phyloP scores from a whole-genome alignment of 148 eudicot species.

The Nyssa sinensis region DNA sequence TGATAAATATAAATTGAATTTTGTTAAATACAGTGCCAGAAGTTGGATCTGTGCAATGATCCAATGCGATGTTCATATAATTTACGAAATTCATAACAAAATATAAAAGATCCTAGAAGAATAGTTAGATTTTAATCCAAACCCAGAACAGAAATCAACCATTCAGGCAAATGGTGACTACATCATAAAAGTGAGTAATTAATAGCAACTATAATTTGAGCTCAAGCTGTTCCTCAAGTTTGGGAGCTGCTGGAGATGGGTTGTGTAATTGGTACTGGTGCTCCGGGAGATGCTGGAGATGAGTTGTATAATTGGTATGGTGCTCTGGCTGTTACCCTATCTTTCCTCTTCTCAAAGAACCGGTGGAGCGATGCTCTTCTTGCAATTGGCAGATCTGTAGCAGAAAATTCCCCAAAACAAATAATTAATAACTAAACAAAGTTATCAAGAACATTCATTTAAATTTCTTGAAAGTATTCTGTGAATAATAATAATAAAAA shows the following conservation, averaged over 20 bases:
- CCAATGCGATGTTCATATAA: no score
- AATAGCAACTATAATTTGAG: slow-evolving; percentile 4
- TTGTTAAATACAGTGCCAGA: no score
- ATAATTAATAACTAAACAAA: not conserved
- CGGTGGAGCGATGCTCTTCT: slow-evolving; percentile 67
- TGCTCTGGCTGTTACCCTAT: slow-evolving; percentile 26
- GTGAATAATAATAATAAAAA: not conserved
- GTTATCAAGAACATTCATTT: not conserved
- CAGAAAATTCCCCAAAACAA: not conserved
- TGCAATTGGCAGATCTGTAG: slow-evolving; percentile 54
- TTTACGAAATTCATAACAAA: not conserved
- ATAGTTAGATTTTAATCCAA: not conserved
- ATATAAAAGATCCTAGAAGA: no score
- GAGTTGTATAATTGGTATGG: slow-evolving; percentile 12
- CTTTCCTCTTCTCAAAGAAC: slow-evolving; percentile 70
- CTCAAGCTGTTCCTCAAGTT: slow-evolving; percentile 1
- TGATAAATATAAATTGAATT: no score
- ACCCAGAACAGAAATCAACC: not conserved
- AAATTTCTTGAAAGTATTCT: not conserved
- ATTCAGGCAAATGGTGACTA: no score
- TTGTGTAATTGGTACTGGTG: slow-evolving; percentile 15
- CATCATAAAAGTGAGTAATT: no score
- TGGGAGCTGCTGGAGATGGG: slow-evolving; percentile 1
- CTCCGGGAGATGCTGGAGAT: slow-evolving; percentile 11
- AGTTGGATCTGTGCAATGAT: no score